A percentile compares a stretch with the other conserved stretches of the same genome.
phyloP scores from a whole-genome alignment of 1,284 basidiomycete genomes.

The Exobasidium rhododendri region DNA sequence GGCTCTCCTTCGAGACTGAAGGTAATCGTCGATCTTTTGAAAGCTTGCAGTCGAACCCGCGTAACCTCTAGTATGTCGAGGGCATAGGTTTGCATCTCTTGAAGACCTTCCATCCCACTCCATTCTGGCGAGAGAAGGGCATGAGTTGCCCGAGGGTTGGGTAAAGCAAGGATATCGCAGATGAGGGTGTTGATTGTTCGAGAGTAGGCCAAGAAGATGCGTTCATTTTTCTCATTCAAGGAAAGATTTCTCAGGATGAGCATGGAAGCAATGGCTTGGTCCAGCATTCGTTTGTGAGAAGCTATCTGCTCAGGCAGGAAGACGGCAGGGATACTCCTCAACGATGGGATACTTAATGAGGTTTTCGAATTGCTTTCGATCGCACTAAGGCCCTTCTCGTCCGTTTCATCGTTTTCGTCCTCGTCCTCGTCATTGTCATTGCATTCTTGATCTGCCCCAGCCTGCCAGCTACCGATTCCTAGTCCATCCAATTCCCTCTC shows the following conservation, averaged over 20 bases:
- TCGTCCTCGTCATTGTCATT: constrained; percentile 9
- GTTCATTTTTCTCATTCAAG: constrained; percentile 25
- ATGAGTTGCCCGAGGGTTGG: background rate
- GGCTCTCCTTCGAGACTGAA: background rate
- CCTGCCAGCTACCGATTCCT: background rate
- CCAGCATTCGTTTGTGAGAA: constrained; percentile 34
- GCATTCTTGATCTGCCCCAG: background rate
- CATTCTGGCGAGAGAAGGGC: constrained; percentile 16
- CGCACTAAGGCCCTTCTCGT: background rate
- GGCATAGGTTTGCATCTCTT: constrained; percentile 43
- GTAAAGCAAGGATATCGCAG: constrained; percentile 28
- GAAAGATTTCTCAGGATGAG: constrained; percentile 42
- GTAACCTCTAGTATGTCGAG: constrained; percentile 47
- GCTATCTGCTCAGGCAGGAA: constrained; percentile 12
- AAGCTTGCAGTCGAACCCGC: constrained; percentile 24
- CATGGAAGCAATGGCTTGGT: constrained; percentile 36
- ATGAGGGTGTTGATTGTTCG: constrained; percentile 26
- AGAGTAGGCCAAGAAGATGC: constrained; percentile 18
- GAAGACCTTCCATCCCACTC: constrained; percentile 37
- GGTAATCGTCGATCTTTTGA: constrained; percentile 24
- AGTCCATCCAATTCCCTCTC: constrained; percentile 12
- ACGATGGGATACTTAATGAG: background rate
- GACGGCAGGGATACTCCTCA: background rate
- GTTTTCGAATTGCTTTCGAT: background rate
- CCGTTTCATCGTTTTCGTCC: constrained; percentile 2